These are phyloP conservation scores for Bretziella fagacearum DNA, from an alignment of 2,329 filamentous ascomycete genomes.

Conservation along the genomic window DNA sequence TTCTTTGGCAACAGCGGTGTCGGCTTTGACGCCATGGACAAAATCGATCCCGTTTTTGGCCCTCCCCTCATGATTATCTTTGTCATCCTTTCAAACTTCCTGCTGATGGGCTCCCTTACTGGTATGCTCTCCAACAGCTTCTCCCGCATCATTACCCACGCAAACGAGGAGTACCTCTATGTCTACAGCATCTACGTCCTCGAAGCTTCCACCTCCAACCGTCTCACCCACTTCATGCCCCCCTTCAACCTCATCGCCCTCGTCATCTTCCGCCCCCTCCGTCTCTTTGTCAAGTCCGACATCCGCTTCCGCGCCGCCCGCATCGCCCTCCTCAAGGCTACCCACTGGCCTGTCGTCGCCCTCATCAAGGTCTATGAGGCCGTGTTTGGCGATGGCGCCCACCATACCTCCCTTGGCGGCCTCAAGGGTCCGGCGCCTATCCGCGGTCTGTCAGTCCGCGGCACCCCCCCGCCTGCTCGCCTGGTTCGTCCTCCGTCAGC, in stretches of 20 bases:
- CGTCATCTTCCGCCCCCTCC: constrained; percentile 52
- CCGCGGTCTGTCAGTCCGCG: constrained; percentile 8
- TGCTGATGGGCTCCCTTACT: constrained; percentile 63
- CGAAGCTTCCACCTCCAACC: constrained; percentile 49
- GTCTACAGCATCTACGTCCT: constrained; percentile 52
- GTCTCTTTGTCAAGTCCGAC: constrained; percentile 48
- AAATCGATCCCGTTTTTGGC: constrained; percentile 41
- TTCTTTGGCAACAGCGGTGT: constrained; percentile 64
- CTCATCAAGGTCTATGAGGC: constrained; percentile 52
- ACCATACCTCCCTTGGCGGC: constrained; percentile 30
- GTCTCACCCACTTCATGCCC: constrained; percentile 53
- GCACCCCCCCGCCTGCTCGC: not conserved
- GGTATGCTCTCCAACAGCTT: constrained; percentile 66
- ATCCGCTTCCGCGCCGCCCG: constrained; percentile 43
- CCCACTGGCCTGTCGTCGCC: constrained; percentile 51
- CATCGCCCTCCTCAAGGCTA: constrained; percentile 45
- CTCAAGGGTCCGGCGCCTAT: constrained; percentile 26
- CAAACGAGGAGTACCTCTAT: constrained; percentile 61
- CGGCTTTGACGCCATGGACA: constrained; percentile 51
- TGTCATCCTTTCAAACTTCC: constrained; percentile 58
- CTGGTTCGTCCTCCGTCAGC: constrained; percentile 3
- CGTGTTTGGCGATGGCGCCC: constrained; percentile 24
- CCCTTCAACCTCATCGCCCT: constrained; percentile 61
- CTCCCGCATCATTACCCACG: constrained; percentile 44
- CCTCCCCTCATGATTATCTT: constrained; percentile 54